Evolutionary conservation across 345 rosid species (phyloP).

Genomic region (Populus tremula): DNA sequence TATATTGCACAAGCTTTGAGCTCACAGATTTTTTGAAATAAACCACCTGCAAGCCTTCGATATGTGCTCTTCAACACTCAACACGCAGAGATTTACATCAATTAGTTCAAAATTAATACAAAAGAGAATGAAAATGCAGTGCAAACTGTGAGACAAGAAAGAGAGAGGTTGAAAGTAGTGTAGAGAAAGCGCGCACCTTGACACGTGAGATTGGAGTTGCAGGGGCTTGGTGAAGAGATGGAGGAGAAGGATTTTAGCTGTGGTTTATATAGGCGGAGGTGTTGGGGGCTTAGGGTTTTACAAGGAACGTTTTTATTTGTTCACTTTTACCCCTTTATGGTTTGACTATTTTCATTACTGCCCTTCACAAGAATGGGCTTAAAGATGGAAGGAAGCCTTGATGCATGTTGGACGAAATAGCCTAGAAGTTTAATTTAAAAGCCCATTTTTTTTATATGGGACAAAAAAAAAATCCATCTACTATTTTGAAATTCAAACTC

Average conservation of each 20-base stretch:
- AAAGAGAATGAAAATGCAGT: not conserved
- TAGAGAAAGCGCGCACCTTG: not conserved
- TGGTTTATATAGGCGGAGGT: conserved; percentile 1
- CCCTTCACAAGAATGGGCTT: not conserved
- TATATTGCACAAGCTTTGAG: conserved; percentile 83
- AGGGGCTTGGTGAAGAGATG: not conserved
- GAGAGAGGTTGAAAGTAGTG: not conserved
- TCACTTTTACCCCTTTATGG: not conserved
- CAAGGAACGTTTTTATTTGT: not conserved
- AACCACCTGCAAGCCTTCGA: conserved; percentile 77
- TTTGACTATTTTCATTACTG: not conserved
- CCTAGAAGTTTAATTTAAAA: no score
- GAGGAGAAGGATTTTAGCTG: not conserved
- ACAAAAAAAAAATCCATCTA: no score
- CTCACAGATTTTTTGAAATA: conserved; percentile 40
- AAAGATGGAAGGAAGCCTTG: no score
- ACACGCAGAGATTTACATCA: not conserved
- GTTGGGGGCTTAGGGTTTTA: conserved; percentile 16
- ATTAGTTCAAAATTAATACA: no score
- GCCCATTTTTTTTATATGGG: no score
- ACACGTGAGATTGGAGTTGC: not conserved
- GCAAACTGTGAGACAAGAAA: not conserved
- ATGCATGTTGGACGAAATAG: no score
- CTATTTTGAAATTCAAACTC: no score
- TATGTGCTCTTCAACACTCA: conserved; percentile 46